Evolutionary conservation across 805 yeast genomes (phyloP).

Genomic region (Middelhovenomyces tepae): DNA sequence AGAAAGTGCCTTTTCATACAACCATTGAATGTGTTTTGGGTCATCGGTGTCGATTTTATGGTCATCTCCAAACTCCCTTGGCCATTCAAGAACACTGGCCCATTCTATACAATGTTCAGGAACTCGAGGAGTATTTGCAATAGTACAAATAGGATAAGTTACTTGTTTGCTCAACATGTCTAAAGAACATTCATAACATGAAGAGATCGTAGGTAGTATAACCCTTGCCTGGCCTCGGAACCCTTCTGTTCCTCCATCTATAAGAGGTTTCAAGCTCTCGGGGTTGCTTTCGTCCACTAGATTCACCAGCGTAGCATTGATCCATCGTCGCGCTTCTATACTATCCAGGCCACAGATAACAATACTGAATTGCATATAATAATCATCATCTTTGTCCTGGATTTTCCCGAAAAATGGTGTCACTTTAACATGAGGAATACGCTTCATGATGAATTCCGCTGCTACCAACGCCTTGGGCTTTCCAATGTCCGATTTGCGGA

Average conservation of each 20-base stretch:
- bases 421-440: slow-evolving; percentile 37
- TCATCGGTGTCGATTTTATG: slow-evolving; percentile 57
- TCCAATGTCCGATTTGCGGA: slow-evolving; percentile 54
- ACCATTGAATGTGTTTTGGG: slow-evolving; percentile 55
- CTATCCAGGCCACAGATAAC: slow-evolving; percentile 85
- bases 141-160: slow-evolving; percentile 85
- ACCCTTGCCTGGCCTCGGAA: slow-evolving; percentile 85
- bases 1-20: slow-evolving; percentile 42
- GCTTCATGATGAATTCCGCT: slow-evolving; percentile 41
- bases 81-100: slow-evolving; percentile 75
- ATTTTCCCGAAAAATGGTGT: slow-evolving; percentile 57
- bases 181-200: slow-evolving; percentile 90
- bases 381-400: slow-evolving; percentile 52
- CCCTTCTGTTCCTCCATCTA: slow-evolving; percentile 96
- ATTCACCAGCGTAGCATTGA: slow-evolving; percentile 58
- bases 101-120: slow-evolving; percentile 95
- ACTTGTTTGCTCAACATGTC: slow-evolving; percentile 51
- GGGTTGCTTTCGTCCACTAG: slow-evolving; percentile 45
- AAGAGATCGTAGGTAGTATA: slow-evolving; percentile 72
- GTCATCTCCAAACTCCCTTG: slow-evolving; percentile 31
- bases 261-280: slow-evolving; percentile 49
- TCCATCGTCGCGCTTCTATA: slow-evolving; percentile 86
- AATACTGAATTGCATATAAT: slow-evolving; percentile 58
- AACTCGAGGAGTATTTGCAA: slow-evolving; percentile 86
- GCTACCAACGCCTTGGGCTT: slow-evolving; percentile 59